Evolutionary conservation across 257 asterid species (phyloP), one percentile per base, ranked within the genome.

Genomic region (Lavandula angustifolia): DNA sequence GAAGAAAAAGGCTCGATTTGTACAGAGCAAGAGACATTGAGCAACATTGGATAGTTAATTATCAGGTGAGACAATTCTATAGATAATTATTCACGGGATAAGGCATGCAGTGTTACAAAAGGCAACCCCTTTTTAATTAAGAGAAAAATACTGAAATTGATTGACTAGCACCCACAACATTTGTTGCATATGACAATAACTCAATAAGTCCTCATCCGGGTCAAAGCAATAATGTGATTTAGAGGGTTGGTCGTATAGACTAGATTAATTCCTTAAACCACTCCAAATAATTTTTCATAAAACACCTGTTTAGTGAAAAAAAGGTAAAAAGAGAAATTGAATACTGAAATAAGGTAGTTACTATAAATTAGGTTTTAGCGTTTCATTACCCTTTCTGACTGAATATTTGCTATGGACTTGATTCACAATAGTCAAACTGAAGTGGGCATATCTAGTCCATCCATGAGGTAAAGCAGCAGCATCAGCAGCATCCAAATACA

Each of bases 401-500:
- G 90, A 71, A 60, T 72, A 73, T 69, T 71, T 70, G 69, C 17
- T 41, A 59, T 79, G 67, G 14, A 73, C 70, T 73, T 81, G 87
- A 79, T 79, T 79, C 32, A 84, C 76, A 69, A 81, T 75, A 51
- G 85, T 48, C 64, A 84, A 66, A 62, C 83, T 73, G 79, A 84
- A 84, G 57, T 76, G 76, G 5, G 82, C 83, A 37, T 59, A 60
- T 79, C 81, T 79, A 67, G 58, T 73, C 90, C 90, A 84, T 32
- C 80, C 85, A 67, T 67, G 42, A 47, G 82, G 82, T 79, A 84
- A 70, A 67, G 17, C 18, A 4, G 54, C 68, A 40, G 84, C 65
- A 68, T 81, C 87, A 46, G 82, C 83, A 53, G 77, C 85, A 31
- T 73, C 90, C 58, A 84, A 70, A 75, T 81, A 84, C 77, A 84